Conservation (phyloP, 352 stramenopile genomes). For the Globisporangium irregulare region DNA sequence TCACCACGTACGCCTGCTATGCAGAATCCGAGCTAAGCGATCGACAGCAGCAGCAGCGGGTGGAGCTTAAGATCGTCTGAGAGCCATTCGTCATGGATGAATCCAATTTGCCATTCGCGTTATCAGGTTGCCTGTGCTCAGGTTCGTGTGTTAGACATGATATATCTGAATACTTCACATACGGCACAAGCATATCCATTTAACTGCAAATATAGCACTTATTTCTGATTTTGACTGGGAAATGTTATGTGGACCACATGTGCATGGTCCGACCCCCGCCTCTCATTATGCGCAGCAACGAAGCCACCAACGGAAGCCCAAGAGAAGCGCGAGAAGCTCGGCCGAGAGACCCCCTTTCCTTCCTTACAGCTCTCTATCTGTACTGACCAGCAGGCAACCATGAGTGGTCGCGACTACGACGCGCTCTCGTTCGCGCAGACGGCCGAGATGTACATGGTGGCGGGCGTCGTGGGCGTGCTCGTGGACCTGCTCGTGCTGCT, state of each 20-base stretch:
- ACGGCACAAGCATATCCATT: background rate
- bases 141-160: background rate
- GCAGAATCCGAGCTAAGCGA: slow-evolving; percentile 7
- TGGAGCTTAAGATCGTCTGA: slow-evolving; percentile 18
- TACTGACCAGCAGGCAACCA: background rate
- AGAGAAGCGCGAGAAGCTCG: background rate
- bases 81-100: background rate
- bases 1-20: slow-evolving; percentile 55
- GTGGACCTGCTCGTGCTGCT: slow-evolving; percentile 64
- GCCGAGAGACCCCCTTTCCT: slow-evolving; percentile 1
- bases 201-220: background rate
- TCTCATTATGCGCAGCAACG: slow-evolving; percentile 7
- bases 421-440: slow-evolving; percentile 49
- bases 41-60: background rate
- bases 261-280: background rate
- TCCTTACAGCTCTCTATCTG: background rate
- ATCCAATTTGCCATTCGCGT: background rate
- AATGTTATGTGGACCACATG: slow-evolving; percentile 6
- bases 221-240: background rate
- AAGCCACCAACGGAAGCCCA: background rate
- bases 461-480: slow-evolving; percentile 51
- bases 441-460: slow-evolving; percentile 54
- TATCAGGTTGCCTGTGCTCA: slow-evolving; percentile 2
- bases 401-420: slow-evolving; percentile 35
- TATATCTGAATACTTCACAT: background rate